A percentile compares a stretch with the other conserved stretches of the same genome.
Evolutionary conservation across 306 rosid species (phyloP).

Genomic region (Nissolia schottii): DNA sequence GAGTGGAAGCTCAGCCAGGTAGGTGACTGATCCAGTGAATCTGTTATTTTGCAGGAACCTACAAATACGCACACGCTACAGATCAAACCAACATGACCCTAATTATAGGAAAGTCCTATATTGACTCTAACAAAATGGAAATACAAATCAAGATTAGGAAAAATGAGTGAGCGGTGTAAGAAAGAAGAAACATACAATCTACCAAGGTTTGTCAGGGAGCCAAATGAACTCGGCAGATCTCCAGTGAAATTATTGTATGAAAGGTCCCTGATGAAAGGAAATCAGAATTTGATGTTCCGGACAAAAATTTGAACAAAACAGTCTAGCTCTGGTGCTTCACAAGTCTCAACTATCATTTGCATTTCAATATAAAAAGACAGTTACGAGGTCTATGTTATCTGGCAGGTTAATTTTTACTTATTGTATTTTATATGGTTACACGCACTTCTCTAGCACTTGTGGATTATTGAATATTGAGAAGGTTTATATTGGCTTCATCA

Average conservation of each 20-base stretch:
- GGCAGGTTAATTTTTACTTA: background rate
- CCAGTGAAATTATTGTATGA: conserved; percentile 77
- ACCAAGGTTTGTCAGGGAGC: conserved; percentile 57
- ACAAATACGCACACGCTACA: conserved; percentile 21
- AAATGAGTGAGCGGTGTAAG: background rate
- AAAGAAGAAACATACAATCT: conserved; percentile 50
- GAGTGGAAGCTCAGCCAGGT: conserved; percentile 76
- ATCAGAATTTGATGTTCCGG: background rate
- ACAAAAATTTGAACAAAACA: background rate
- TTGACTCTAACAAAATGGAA: background rate
- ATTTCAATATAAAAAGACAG: background rate
- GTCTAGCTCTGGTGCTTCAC: background rate
- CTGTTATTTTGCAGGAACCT: conserved; percentile 76
- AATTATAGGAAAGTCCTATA: background rate
- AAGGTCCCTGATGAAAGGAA: conserved; percentile 63
- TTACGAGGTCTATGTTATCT: background rate
- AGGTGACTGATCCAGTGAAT: conserved; percentile 86
- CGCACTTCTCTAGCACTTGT: background rate
- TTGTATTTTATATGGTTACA: background rate
- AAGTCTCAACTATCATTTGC: background rate
- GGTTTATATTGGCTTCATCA: background rate
- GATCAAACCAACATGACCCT: conserved; percentile 16
- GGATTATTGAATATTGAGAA: background rate
- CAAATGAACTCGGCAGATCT: conserved; percentile 93
- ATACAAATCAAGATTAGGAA: conserved; percentile 6